Evolutionary conservation across 257 asterid species (phyloP), one percentile per base, ranked within the genome.

Genomic region (Ballota nigra): DNA sequence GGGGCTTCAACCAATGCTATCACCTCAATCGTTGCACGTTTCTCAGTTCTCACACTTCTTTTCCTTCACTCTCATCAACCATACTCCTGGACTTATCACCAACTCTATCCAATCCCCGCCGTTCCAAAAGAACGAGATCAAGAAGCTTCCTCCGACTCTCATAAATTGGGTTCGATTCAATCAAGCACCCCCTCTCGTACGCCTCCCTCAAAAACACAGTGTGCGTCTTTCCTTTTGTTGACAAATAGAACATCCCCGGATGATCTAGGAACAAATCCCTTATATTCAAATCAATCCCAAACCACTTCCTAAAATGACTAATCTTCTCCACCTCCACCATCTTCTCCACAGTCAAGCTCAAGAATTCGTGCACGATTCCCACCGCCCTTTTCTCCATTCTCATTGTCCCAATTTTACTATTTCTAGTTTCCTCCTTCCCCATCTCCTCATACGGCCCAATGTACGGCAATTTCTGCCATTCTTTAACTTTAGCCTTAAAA

Each of bases 241-340:
- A 93, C 80, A 90, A 60, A 72, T 93, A 89, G 79, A 93, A 93
- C 75, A 89, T 85, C 70, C 97, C 94, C 1, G 97, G 96, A 78
- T 91, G 98, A 71, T 93, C 96, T 71, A 93, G 64, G 73, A 93
- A 93, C 81, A 93, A 77, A 77, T 90, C 96, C 84, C 98, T 76
- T 59, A 87, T 79, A 69, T 90, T 93, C 79, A 91, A 77, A 74
- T 93, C 90, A 79, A 93, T 88, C 60, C 92, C 97, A 74, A 91
- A 87, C 89, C 92, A 90, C 77, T 85, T 84, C 79, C 96, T 85
- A 66, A 93, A 91, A 74, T 93, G 98, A 73, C 98, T 93, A 58
- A 93, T 84, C 92, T 89, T 91, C 86, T 93, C 96, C 69, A 93
- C 96, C 84, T 93, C 98, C 70, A 89, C 89, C 96, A 87, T 91